Conservation (phyloP, 139 green algal genomes). For the Helicosporidium sp. region DNA sequence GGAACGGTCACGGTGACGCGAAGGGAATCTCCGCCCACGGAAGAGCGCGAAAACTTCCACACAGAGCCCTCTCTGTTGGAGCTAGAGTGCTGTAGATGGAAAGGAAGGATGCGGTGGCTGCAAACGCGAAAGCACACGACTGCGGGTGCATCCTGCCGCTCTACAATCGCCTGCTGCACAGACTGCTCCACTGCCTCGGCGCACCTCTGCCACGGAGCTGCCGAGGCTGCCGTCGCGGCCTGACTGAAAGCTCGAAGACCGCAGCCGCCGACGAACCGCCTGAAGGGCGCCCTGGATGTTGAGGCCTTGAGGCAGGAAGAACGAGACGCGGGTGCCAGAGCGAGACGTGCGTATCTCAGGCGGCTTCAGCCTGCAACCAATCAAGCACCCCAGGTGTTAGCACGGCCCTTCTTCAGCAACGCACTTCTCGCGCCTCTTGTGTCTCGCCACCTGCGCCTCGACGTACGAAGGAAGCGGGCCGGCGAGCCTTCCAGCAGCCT, state of each 20-base stretch:
- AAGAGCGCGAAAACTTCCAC: constrained; percentile 2
- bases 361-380: too few species aligned
- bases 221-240: neutral
- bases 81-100: constrained; percentile 4
- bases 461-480: neutral
- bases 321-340: too few species aligned
- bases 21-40: neutral
- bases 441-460: neutral
- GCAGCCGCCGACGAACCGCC: constrained; percentile 4
- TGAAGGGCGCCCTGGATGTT: constrained; percentile 4
- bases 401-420: too few species aligned
- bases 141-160: neutral
- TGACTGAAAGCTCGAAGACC: constrained; percentile 2
- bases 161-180: neutral
- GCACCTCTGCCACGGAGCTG: constrained; percentile 1
- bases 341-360: too few species aligned
- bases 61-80: constrained; percentile 1
- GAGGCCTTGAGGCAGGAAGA: neutral
- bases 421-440: too few species aligned
- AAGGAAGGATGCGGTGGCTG: neutral
- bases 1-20: too few species aligned
- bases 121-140: neutral
- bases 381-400: too few species aligned
- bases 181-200: too few species aligned
- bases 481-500: neutral